Conservation (phyloP, 2,329 filamentous ascomycete genomes). For the Epichloe sibirici region DNA sequence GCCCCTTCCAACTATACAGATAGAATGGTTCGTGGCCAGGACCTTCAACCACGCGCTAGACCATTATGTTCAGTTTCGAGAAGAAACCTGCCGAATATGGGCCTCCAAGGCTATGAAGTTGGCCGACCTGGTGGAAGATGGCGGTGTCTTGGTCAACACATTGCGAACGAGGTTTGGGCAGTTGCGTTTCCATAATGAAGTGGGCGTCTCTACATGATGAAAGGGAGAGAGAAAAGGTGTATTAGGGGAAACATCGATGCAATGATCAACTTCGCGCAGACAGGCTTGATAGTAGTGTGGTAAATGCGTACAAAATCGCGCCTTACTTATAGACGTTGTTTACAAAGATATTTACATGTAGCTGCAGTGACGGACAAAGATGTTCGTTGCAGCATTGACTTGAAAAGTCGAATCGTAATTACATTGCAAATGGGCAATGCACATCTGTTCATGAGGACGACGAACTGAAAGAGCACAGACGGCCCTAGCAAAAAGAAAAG, state of each 20-base stretch:
- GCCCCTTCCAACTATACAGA: slow-evolving; percentile 51
- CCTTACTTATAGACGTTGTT: background rate
- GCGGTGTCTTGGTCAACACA: slow-evolving; percentile 29
- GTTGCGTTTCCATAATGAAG: slow-evolving; percentile 13
- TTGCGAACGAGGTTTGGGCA: slow-evolving; percentile 33
- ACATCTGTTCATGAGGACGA: background rate
- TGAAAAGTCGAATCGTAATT: background rate
- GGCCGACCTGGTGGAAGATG: slow-evolving; percentile 46
- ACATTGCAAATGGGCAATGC: background rate
- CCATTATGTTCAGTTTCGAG: slow-evolving; percentile 43
- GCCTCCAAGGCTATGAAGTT: slow-evolving; percentile 49
- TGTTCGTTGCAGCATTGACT: background rate
- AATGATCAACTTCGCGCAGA: background rate
- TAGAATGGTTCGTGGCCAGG: slow-evolving; percentile 63
- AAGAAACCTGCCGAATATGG: slow-evolving; percentile 46
- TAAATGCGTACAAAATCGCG: too few relatives aligned
- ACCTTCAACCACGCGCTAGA: slow-evolving; percentile 62
- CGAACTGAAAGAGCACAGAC: background rate
- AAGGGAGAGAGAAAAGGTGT: background rate
- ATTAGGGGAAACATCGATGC: background rate
- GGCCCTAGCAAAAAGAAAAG: background rate
- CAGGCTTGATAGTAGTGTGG: too few relatives aligned
- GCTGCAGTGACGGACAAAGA: background rate
- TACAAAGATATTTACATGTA: background rate
- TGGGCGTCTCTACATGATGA: background rate